Evolutionary conservation across 768 basidiomycete species (phyloP), one percentile per base, ranked within the genome.

Genomic region (Podaxis mareebaensis): DNA sequence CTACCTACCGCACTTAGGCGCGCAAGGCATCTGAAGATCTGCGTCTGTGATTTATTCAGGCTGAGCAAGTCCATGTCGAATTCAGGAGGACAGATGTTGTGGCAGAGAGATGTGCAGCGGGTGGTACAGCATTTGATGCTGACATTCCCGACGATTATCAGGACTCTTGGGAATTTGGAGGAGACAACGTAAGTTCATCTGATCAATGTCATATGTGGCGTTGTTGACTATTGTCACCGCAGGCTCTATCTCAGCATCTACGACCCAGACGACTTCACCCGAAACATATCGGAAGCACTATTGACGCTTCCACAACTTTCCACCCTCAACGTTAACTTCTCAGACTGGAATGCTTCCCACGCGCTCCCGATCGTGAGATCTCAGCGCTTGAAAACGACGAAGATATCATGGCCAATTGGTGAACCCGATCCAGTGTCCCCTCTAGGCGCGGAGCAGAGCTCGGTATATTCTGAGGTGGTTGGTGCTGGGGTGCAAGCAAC

Each of bases 371-470:
- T 61, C 13, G 20, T 44, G 6, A 39, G 26, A 24, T 40, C 39
- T 10, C 52, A 30, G 26, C 40, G 51, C 28, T 24, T 61, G 17
- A 15, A 13, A 40, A 44, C 52, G 17, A 24, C 53, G n/a, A 61
- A 53, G 52, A 28, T 61, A 42, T 44, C 60, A 22, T 61, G 60
- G 60, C 60, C 60, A 33, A 11, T 53, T 6, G n/a, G 51, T 11
- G 60, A 36, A 44, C 10, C 60, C 0, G 24, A 61, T 15, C 39
- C 40, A 7, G n/a, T 44, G 12, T 22, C 39, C 5, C 3, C 38
- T 40, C 24, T 36, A 7, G 11, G 40, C 12, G 17, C 26, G 5
- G 22, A 4, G 6, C 20, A 48, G 6, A 28, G 15, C 11, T 46
- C 26, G 26, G 30, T 54, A 33, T 42, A 54, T 28, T 11, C 10